Evolutionary conservation across 345 rosid species (phyloP).

Genomic region (Murraya koenigii): DNA sequence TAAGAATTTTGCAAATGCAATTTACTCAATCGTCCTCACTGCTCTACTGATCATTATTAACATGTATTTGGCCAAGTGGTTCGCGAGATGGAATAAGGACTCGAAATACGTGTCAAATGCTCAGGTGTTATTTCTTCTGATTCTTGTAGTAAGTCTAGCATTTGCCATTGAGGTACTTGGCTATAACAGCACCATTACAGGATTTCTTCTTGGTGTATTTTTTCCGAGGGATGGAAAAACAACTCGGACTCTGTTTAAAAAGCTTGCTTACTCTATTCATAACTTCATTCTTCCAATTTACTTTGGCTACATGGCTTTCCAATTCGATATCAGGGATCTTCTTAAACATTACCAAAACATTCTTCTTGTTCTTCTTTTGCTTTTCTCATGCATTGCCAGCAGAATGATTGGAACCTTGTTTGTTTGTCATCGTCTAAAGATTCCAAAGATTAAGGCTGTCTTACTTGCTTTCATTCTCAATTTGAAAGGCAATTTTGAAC

Average conservation of each 20-base stretch:
- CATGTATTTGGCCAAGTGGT: constrained; percentile 55
- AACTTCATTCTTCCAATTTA: constrained; percentile 78
- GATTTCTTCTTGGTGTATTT: constrained; percentile 60
- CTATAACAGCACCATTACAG: constrained; percentile 40
- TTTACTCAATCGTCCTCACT: constrained; percentile 31
- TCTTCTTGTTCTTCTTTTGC: constrained; percentile 28
- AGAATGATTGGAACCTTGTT: constrained; percentile 58
- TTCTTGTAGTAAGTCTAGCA: constrained; percentile 35
- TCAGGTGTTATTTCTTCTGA: constrained; percentile 45
- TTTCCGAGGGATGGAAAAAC: constrained; percentile 86
- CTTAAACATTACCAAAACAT: not conserved
- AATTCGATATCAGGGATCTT: constrained; percentile 34
- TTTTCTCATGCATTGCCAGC: constrained; percentile 41
- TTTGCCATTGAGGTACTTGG: constrained; percentile 41
- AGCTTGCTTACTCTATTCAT: constrained; percentile 61
- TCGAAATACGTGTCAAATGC: constrained; percentile 63
- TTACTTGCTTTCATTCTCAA: constrained; percentile 55
- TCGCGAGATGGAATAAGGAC: constrained; percentile 47
- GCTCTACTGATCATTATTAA: constrained; percentile 32
- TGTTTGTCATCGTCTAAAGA: constrained; percentile 47
- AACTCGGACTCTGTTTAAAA: constrained; percentile 56
- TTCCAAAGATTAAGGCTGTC: constrained; percentile 53
- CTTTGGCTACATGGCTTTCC: constrained; percentile 80
- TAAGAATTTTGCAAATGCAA: constrained; percentile 20
- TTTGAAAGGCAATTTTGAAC: constrained; percentile 69